Evolutionary conservation across 495 filamentous ascomycete genomes (phyloP), one percentile per base, ranked within the genome.

Genomic region (Trichoderma virens): DNA sequence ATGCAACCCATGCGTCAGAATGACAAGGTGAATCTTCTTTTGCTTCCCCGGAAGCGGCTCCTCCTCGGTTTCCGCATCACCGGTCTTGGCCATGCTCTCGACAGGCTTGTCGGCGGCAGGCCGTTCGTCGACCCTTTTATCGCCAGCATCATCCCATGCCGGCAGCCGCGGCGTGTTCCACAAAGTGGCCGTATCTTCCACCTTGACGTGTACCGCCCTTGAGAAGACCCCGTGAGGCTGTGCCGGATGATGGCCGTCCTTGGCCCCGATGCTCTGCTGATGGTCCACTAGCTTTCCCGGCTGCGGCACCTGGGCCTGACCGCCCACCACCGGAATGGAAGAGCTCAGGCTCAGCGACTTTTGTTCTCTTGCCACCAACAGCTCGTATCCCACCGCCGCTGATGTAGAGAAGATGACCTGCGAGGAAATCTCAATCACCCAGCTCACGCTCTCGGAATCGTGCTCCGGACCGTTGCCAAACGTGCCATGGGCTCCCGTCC

Each of bases 1-100:
- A 73, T 98, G 94, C 66, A 98, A 74, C 0, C 94, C 94, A 79
- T 98, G 94, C 0, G 94, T 98, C 62, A 98, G 72, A 8, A 98
- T 81, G 9, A 98, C 94, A 64, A 98, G 78, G 70, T 98, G 94
- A 0, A 98, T 78, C 68, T 86, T 92, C 76, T 90, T 93, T 67
- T 73, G 79, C 70, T 78, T 83, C 65, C 69, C 75, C 28, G 65
- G 60, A 62, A 18, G 67, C 60, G 23, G 47, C 7, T 65, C 68
- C 43, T 67, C 39, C 20, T 64, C 28, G 32, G 54, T 59, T 27
- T 54, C 62, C 16, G 45, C 14, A n/a, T 54, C 62, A 9, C 43
- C 62, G 9, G 47, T 56, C 9, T 59, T 39, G 14, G 59, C 62
- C 45, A 8, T 67, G 65, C 13, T 59, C 39, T 41, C 70, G n/a